Evolutionary conservation across 441 rosid genomes (phyloP), one percentile per base, ranked within the genome.

Genomic region (Populus tomentosa): DNA sequence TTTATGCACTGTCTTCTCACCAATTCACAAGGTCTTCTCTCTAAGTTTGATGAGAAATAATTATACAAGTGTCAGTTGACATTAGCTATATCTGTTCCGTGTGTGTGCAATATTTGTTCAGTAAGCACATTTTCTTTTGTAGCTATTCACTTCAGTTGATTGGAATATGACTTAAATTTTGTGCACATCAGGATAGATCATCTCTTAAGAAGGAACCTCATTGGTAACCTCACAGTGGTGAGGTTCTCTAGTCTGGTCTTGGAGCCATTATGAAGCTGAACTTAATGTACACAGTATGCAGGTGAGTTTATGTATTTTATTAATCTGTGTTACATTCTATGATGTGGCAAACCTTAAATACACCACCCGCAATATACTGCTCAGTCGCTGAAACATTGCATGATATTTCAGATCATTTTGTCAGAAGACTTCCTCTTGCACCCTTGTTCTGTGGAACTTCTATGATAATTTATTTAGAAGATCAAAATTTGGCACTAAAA

Each of bases 241-340:
- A 85, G 97, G 84, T 94, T 94, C 76, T 90, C 95, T 20, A 94
- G 90, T 86, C 85, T 94, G 53, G 91, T 93, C 70, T 93, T 93
- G 83, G 95, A 92, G 87, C 97, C 94, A 26, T 82, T 94, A n/a
- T 94, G 98, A 95, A 89, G 87, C 79, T 84, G 92, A 33, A 90
- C 85, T 65, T 92, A 11, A 92, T 78, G 87, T 89, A 83, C 90
- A 83, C 66, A 89, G 82, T 79, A 78, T 91, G 38, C 98, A 89
- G 89, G 97, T 90, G 80, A 71, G 75, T 67, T 56, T 50, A 26
- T 36, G 77, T 76, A 68, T 72, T 33, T 78, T 72, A 61, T 33
- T 64, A 23, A 21, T 33, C 66, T 66, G 9, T 66, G 35, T 38
- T 10, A 38, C 2, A 38, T 38, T 38, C 42, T 10, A 38, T 38